Evolutionary conservation across 345 rosid species (phyloP).

Genomic region (Sapria himalayana): DNA sequence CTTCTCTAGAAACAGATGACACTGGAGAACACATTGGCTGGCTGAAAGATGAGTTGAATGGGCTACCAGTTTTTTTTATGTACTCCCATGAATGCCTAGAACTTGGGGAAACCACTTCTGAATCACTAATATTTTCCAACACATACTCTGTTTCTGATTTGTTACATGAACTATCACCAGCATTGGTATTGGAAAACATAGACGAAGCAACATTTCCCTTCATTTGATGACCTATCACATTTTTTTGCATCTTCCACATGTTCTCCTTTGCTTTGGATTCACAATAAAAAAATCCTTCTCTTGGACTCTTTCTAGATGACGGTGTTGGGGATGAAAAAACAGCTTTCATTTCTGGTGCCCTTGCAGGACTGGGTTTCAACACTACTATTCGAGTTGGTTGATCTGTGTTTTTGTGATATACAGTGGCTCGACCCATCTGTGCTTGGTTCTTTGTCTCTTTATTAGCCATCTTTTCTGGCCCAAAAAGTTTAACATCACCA

Average conservation of each 20-base stretch:
- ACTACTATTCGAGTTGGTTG: conserved; percentile 81
- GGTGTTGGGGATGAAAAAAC: conserved; percentile 26
- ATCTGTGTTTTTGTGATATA: conserved; percentile 25
- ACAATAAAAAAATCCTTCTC: conserved; percentile 19
- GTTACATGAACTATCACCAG: conserved; percentile 70
- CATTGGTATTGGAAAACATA: conserved; percentile 62
- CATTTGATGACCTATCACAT: conserved; percentile 36
- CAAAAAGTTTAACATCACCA: conserved; percentile 29
- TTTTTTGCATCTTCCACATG: conserved; percentile 31
- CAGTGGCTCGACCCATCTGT: conserved; percentile 18
- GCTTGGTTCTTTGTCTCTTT: conserved; percentile 22
- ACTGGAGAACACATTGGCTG: conserved; percentile 65
- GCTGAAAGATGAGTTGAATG: conserved; percentile 50
- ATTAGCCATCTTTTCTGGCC: conserved; percentile 23
- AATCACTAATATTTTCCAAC: conserved; percentile 50
- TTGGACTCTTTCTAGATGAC: conserved; percentile 22
- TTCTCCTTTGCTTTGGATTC: conserved; percentile 37
- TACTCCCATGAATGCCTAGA: conserved; percentile 88
- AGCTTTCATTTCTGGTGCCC: conserved; percentile 25
- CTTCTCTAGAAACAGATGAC: conserved; percentile 71
- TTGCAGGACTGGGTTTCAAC: conserved; percentile 67
- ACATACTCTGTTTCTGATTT: conserved; percentile 40
- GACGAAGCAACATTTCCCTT: conserved; percentile 66
- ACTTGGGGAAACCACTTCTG: conserved; percentile 52
- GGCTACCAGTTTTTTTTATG: conserved; percentile 43